phyloP scores from a whole-genome alignment of 176 grass and related monocot species.

The Poa pratensis region DNA sequence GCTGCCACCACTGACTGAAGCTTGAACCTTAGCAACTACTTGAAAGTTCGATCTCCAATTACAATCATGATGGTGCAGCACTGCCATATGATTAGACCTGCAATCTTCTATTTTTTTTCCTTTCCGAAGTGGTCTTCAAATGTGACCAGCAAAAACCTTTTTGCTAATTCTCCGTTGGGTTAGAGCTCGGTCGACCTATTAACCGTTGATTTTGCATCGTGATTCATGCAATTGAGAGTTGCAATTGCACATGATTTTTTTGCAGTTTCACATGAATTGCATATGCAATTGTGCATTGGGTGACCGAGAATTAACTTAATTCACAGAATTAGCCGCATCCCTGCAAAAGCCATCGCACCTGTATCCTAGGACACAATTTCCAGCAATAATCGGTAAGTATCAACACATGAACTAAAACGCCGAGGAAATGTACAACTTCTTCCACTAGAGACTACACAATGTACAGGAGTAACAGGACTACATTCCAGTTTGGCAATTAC shows the following conservation, averaged over 20 bases:
- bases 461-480: background rate
- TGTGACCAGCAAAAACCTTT: background rate
- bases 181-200: too few species aligned
- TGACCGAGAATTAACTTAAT: too few species aligned
- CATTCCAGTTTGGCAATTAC: slow-evolving; percentile 32
- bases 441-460: slow-evolving; percentile 29
- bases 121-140: slow-evolving; percentile 14
- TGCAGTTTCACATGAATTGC: too few species aligned
- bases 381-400: background rate
- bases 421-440: slow-evolving; percentile 33
- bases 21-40: slow-evolving; percentile 37
- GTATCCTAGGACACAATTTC: slow-evolving; percentile 25
- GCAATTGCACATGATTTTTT: too few species aligned
- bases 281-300: too few species aligned
- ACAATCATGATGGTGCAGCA: slow-evolving; percentile 39
- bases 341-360: background rate
- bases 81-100: slow-evolving; percentile 38
- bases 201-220: too few species aligned
- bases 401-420: slow-evolving; percentile 17
- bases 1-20: slow-evolving; percentile 55
- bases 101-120: background rate
- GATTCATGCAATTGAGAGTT: too few species aligned
- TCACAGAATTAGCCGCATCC: too few species aligned
- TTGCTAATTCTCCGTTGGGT: too few species aligned
- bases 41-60: slow-evolving; percentile 31